Evolutionary conservation across 148 eudicot genomes (phyloP), one percentile per base, ranked within the genome.

Genomic region (Beta vulgaris): DNA sequence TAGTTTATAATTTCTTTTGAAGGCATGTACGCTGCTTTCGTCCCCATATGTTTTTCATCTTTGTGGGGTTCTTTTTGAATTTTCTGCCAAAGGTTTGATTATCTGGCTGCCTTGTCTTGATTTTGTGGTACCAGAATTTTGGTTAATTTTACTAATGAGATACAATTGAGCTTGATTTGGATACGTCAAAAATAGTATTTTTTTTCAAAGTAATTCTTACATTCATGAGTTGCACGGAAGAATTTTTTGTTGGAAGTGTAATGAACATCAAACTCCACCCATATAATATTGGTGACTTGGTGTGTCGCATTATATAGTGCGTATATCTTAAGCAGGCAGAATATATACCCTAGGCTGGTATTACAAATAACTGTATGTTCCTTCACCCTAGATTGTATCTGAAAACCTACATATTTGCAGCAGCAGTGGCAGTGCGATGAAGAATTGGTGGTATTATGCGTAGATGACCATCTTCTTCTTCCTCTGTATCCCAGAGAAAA

Each of bases 401-500:
- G 46, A 46, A 66, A 67, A 11, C 42, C 57, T 77, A 61, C 35
- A 34, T 46, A 8, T 25, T 72, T 25, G 35, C 40, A 43, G 77
- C 37, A 15, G 53, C 58, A 34, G 66, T 11, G 31, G 49, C 48
- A 26, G n/a, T 61, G 25, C 48, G 61, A 12, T 77, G 70, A 19
- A 35, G 69, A 15, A 60, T 21, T 34, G 74, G 59, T 1, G 81
- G 78, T 0, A 10, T 29, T 12, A 25, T 34, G 82, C 58, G 49
- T 15, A 35, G 64, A 6, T 1, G 49, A 16, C 67, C 69, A 39
- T 83, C 82, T 2, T 80, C 86, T 0, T 81, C 83, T 3, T 78
- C 91, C 16, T 80, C 93, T 64, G 84, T 76, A 62, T 87, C 91
- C 98, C 98, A 93, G 14, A 91, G 87, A 82, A 89, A 93, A 68